These are phyloP conservation scores for Boletus subparvulus DNA, from an alignment of 768 basidiomycete species.

Conservation along the genomic window DNA sequence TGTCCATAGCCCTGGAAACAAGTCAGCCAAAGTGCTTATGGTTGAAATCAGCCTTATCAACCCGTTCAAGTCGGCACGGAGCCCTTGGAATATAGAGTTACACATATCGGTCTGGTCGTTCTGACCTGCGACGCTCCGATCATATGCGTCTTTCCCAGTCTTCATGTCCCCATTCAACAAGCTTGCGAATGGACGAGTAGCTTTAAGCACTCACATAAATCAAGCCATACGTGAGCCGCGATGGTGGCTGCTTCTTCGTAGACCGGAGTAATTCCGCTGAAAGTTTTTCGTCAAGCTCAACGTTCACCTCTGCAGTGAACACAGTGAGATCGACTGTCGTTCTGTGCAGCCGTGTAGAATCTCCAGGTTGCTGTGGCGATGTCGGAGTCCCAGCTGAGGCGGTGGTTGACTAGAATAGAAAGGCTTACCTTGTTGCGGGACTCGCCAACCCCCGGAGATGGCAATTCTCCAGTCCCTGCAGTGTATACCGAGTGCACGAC, in stretches of 20 bases:
- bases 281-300: not conserved
- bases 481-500: conserved; percentile 31
- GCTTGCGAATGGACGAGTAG: not conserved
- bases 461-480: no score
- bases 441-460: conserved; percentile 33
- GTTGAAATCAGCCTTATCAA: not conserved
- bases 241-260: conserved; percentile 2
- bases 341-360: not conserved
- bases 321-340: conserved; percentile 24
- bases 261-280: not conserved
- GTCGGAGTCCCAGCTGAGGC: no score
- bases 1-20: conserved; percentile 49
- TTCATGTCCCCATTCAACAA: not conserved
- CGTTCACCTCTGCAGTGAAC: conserved; percentile 22
- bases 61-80: conserved; percentile 10
- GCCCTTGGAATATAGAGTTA: conserved; percentile 5
- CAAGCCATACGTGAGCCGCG: not conserved
- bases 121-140: not conserved
- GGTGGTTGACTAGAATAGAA: not conserved
- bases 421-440: not conserved
- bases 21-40: not conserved
- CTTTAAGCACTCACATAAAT: not conserved
- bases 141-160: conserved; percentile 8
- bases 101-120: not conserved
- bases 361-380: not conserved